Base-by-base conservation (phyloP, 176 grass and related monocot species). In the Rhynchospora tenuis region DNA sequence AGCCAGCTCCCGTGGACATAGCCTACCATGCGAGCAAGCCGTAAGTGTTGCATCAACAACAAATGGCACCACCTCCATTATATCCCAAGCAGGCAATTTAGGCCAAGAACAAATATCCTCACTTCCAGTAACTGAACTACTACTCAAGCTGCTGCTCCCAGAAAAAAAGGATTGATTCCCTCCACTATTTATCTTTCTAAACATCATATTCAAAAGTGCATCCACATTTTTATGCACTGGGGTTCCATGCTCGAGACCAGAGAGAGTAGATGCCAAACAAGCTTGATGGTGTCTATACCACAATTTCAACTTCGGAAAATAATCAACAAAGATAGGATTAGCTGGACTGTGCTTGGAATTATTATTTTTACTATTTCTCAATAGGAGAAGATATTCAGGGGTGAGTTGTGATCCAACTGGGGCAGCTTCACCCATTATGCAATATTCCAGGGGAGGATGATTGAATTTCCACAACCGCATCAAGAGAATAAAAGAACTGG, bases 381-480 rank as follows among this genome's bases (percentile, higher is more conserved):
- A 87, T 24, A 99, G 74, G 15, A 99, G 77, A 80, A 99, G 96
- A 83, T 93, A 99, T 79, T 99, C 96, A 45, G 93, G 96, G 75
- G 96, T 99, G 73, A 95, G 88, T 78, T 99, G 93, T 57, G 93
- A 95, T 31, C 93, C 93, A 89, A 99, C 93, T 84, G 93, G 93
- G 86, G 93, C 96, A 71, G 90, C 96, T 87, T 95, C 93, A 77
- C 96, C 96, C 88, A 95, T 90, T 84, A 99, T 8, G 26, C 93
- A 95, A 85, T 95, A 95, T 69, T 99, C 96, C 59, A 95, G 88
- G 51, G 96, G 96, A 69, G 96, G 96, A 84, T 99, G 91, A 55
- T 99, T 95, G 89, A 95, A 99, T 80, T 99, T 99, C 96, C 96
- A 99, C 4, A 99, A 85, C 84, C 96, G 91, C 81, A 99, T 88